Evolutionary conservation across 371 early-diverging fungal genomes (phyloP).

Genomic region (Mucor saturninus): DNA sequence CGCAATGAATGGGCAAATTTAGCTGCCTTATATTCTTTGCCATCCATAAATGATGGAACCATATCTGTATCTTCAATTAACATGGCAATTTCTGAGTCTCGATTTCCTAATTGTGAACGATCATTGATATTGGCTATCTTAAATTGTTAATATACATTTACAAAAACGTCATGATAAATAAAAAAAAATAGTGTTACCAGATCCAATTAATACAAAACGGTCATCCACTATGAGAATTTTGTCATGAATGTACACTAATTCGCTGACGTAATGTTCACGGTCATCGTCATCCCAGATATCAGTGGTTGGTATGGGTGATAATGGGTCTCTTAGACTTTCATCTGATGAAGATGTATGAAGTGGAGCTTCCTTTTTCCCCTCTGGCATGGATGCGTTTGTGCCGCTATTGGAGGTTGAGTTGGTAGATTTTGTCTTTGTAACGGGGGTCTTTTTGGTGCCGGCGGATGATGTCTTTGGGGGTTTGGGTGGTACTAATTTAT

Average conservation of each 20-base stretch:
- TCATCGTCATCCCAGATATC: conserved; percentile 30
- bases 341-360: not conserved
- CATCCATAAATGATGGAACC: conserved; percentile 75
- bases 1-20: conserved; percentile 79
- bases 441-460: not conserved
- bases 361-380: not conserved
- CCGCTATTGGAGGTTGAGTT: not conserved
- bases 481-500: conserved; percentile 41
- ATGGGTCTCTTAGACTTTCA: not conserved
- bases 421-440: not conserved
- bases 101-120: conserved; percentile 87
- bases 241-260: conserved; percentile 90
- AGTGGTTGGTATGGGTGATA: not conserved
- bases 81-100: conserved; percentile 92
- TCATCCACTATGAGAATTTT: conserved; percentile 94
- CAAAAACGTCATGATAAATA: not conserved
- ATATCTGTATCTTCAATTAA: conserved; percentile 81
- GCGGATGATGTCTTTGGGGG: not conserved
- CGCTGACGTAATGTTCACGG: conserved; percentile 68
- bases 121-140: conserved; percentile 54
- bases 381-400: not conserved
- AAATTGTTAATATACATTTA: too few species aligned
- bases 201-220: conserved; percentile 80
- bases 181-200: conserved; percentile 51
- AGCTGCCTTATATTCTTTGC: conserved; percentile 72